Conservation (phyloP, 257 asterid genomes). For the Capsicum chinense region DNA sequence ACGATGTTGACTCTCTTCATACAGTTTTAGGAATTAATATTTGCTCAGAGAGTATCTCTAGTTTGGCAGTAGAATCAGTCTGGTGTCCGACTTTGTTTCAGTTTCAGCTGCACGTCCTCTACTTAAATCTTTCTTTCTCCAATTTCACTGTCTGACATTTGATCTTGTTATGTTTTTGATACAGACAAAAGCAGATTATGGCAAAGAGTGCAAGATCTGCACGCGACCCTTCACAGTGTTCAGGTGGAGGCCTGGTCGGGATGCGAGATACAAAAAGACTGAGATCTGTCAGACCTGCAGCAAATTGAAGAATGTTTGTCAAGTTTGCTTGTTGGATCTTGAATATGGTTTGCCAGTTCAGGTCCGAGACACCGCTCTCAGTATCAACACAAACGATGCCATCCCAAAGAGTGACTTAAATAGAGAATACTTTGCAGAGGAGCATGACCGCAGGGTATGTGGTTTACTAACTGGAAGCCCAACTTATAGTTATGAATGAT, state of each 20-base stretch:
- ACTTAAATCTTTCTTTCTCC: constrained; percentile 17
- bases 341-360: constrained; percentile 98
- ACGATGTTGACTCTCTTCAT: neutral
- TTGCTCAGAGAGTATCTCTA: neutral
- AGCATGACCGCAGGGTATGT: constrained; percentile 93
- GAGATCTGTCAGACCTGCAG: constrained; percentile 99
- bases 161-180: constrained; percentile 18
- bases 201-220: constrained; percentile 97
- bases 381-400: constrained; percentile 85
- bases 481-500: constrained; percentile 6
- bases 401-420: constrained; percentile 98
- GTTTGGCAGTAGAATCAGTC: neutral
- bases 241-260: constrained; percentile 99
- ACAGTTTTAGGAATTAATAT: neutral
- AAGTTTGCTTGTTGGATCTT: constrained; percentile 97
- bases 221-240: constrained; percentile 94
- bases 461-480: constrained; percentile 23
- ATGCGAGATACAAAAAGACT: constrained; percentile 90
- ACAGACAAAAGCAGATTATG: constrained; percentile 95
- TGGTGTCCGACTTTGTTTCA: neutral
- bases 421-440: constrained; percentile 96
- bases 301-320: constrained; percentile 96
- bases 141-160: neutral
- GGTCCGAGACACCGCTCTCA: constrained; percentile 92
- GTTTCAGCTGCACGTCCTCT: neutral